Base-by-base conservation (phyloP, 2,329 filamentous ascomycete genomes). In the Didymella lethalis region DNA sequence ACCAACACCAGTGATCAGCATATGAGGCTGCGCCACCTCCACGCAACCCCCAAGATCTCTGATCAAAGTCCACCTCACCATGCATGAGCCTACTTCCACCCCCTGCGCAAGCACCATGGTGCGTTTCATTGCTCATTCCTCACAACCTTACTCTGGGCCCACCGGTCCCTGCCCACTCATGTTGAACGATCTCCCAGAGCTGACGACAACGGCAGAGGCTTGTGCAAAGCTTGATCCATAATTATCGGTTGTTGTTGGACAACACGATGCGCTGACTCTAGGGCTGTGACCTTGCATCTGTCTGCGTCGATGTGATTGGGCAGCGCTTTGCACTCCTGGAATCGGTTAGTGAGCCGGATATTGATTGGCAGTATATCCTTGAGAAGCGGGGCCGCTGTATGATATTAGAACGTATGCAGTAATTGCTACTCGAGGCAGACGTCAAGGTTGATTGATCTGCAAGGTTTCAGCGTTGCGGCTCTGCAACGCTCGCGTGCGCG, bases 151-250 rank as follows among this genome's bases (percentile, higher is more conserved):
- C 46, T n/a, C 20, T 26, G 8, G 7, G 16, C 23, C 31, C 23
- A 43, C 49, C n/a, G 23, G n/a, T 40, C 16, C 8, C 26, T 34
- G 8, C 10, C 20, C 16, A 32, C 11, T 20, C 7, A 34, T 25
- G 25, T 8, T 23, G 14, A 31, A 53, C 43, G 32, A 41, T 40
- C 7, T 36, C 8, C 32, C 8, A 5, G 32, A 36, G 32, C 16
- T 36, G 32, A 52, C 48, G 43, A 57, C 54, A 23, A 29, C 26
- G 1, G 7, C 16, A 48, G 44, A 52, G 34, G 48, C 48, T 57
- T 57, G 36, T 16, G 16, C 28, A 48, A 57, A 57, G 54, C 54
- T 57, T 57, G 48, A 31, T 29, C 29, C 25, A 23, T 28, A 0
- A 29, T 31, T 3, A 34, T 44, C 16, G n/a, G 14, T 29, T 20